These are phyloP conservation scores for Aspergillus glaucus DNA, from an alignment of 2,329 filamentous ascomycete species.

Conservation along the genomic window DNA sequence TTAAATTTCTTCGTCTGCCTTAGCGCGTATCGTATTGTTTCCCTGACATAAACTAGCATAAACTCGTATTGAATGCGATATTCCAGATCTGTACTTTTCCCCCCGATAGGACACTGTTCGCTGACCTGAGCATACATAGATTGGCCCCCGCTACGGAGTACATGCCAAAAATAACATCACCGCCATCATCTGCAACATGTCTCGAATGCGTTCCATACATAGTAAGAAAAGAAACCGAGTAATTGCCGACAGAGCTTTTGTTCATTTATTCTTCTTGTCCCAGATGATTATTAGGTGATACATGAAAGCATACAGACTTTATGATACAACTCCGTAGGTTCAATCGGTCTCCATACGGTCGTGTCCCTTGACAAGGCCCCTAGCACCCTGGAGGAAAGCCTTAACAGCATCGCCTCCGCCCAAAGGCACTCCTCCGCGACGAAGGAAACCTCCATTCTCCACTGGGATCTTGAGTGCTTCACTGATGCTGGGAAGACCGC, in stretches of 20 bases:
- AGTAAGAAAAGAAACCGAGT: no score
- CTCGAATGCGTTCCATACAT: no score
- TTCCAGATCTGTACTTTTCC: no score
- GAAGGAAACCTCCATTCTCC: constrained; percentile 75
- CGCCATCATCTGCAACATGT: no score
- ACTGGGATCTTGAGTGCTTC: constrained; percentile 78
- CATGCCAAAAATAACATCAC: background rate
- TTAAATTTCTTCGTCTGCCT: no score
- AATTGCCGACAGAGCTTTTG: background rate
- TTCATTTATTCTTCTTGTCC: background rate
- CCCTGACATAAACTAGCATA: no score
- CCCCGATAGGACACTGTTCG: no score
- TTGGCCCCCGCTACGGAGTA: no score
- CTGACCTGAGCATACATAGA: no score
- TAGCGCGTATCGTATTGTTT: no score
- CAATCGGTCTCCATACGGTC: constrained; percentile 41
- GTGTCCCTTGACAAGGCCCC: constrained; percentile 63
- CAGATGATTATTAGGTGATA: background rate
- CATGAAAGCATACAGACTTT: constrained; percentile 1
- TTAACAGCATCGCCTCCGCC: constrained; percentile 85
- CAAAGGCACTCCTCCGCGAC: constrained; percentile 71
- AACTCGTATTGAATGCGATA: no score
- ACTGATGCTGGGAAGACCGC: constrained; percentile 81
- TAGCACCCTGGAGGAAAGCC: constrained; percentile 85
- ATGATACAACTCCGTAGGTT: constrained; percentile 6